A percentile compares a stretch with the other conserved stretches of the same genome.
Conservation (phyloP, 352 stramenopile species). For the Pilasporangium apinafurcum region DNA sequence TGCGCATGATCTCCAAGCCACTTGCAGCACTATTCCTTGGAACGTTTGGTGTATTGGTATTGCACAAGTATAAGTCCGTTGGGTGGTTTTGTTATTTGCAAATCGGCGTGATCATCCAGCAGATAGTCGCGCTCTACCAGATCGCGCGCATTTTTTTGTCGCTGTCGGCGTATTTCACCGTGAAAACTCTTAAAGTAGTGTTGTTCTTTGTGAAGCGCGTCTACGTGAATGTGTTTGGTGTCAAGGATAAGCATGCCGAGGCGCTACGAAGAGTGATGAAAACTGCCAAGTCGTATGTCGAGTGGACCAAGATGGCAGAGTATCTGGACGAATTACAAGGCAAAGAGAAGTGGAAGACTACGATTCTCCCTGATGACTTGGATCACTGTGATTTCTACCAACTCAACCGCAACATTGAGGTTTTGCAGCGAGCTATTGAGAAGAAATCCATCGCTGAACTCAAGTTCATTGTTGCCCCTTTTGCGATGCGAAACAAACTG, state of each 20-base stretch:
- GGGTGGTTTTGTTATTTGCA: constrained; percentile 56
- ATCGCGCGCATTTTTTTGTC: constrained; percentile 54
- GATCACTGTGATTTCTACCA: constrained; percentile 62
- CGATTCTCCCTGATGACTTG: constrained; percentile 27
- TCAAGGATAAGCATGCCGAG: constrained; percentile 46
- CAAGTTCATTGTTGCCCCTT: constrained; percentile 52
- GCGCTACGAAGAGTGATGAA: constrained; percentile 58
- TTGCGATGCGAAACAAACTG: constrained; percentile 59
- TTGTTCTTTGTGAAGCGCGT: constrained; percentile 12
- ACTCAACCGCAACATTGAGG: constrained; percentile 30
- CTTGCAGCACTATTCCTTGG: constrained; percentile 15
- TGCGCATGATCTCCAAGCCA: constrained; percentile 22
- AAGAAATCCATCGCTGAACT: constrained; percentile 36
- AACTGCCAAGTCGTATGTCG: constrained; percentile 33
- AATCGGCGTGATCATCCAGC: constrained; percentile 52
- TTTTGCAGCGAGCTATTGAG: constrained; percentile 20
- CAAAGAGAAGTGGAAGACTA: constrained; percentile 56
- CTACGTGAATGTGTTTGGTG: constrained; percentile 25
- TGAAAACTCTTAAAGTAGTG: constrained; percentile 44
- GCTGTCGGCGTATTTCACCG: constrained; percentile 32
- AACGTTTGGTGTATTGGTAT: constrained; percentile 10
- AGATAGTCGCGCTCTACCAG: constrained; percentile 60
- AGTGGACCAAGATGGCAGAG: constrained; percentile 58
- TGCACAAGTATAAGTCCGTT: constrained; percentile 56
- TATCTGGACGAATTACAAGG: constrained; percentile 56